phyloP scores from a whole-genome alignment of 495 filamentous ascomycete genomes.

The Xylaria longipes region DNA sequence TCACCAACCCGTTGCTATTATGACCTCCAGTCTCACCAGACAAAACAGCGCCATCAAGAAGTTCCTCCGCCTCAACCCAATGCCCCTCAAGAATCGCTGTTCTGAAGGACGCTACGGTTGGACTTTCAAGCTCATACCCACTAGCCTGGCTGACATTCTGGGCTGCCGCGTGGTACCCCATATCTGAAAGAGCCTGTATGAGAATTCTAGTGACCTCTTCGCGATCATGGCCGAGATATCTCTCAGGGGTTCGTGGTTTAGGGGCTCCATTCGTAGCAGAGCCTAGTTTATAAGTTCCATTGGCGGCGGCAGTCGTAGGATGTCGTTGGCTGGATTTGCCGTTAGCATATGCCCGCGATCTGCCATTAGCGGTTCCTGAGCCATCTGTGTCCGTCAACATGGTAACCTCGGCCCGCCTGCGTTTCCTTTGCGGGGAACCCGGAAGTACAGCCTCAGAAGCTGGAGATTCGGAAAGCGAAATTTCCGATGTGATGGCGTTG shows the following conservation, averaged over 20 bases:
- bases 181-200: constrained; percentile 86
- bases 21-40: constrained; percentile 57
- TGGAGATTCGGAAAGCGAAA: constrained; percentile 30
- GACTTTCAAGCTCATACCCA: constrained; percentile 86
- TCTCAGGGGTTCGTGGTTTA: constrained; percentile 31
- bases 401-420: constrained; percentile 34
- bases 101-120: constrained; percentile 83
- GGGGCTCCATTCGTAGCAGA: constrained; percentile 49
- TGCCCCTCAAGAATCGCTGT: constrained; percentile 79
- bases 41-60: constrained; percentile 69
- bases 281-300: constrained; percentile 46
- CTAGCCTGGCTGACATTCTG: constrained; percentile 77
- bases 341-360: constrained; percentile 37
- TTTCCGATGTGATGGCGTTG: constrained; percentile 26
- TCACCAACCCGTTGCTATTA: constrained; percentile 49
- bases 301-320: constrained; percentile 32
- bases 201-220: constrained; percentile 93
- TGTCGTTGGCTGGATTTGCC: constrained; percentile 32
- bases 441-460: constrained; percentile 20
- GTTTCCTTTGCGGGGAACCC: constrained; percentile 34
- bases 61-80: constrained; percentile 83
- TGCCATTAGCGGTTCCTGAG: constrained; percentile 34
- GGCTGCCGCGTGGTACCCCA: constrained; percentile 84
- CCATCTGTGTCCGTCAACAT: constrained; percentile 39
- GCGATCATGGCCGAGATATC: constrained; percentile 79